These are phyloP conservation scores for Zarea fungicola DNA, from an alignment of 2,329 filamentous ascomycete genomes.

Conservation along the genomic window DNA sequence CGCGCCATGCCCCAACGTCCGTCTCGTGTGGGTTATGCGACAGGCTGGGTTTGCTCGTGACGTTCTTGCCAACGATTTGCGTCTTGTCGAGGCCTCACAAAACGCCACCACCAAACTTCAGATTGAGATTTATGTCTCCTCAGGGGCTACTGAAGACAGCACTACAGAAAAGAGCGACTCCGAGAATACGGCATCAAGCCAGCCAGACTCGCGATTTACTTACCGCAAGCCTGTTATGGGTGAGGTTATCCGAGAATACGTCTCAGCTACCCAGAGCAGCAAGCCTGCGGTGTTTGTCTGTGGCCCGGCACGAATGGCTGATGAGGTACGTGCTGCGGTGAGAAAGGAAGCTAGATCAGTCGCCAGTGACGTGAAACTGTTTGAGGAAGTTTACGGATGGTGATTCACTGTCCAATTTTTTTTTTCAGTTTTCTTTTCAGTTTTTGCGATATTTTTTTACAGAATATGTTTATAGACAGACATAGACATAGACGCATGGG, in stretches of 20 bases:
- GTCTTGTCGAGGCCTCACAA: conserved; percentile 18
- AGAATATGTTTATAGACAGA: no score
- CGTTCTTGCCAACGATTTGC: conserved; percentile 23
- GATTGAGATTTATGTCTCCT: conserved; percentile 16
- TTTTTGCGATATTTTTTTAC: no score
- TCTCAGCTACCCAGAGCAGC: conserved; percentile 15
- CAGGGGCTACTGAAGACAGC: conserved; percentile 7
- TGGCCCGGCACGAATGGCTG: conserved; percentile 32
- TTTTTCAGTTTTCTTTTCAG: background rate
- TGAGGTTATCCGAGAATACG: conserved; percentile 24
- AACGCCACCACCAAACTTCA: conserved; percentile 26
- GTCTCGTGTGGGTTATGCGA: conserved; percentile 28
- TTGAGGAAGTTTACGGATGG: conserved; percentile 30
- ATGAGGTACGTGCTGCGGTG: conserved; percentile 28
- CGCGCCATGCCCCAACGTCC: conserved; percentile 17
- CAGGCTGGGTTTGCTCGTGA: conserved; percentile 25
- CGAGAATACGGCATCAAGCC: conserved; percentile 1
- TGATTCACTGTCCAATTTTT: conserved; percentile 10
- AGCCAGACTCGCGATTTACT: conserved; percentile 12
- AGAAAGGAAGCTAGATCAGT: conserved; percentile 20
- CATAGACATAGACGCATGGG: no score
- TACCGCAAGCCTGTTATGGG: conserved; percentile 24
- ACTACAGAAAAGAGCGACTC: conserved; percentile 7
- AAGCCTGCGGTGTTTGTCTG: conserved; percentile 31
- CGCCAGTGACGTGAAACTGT: conserved; percentile 23